Conservation (phyloP, 441 rosid species). For the Manihot esculenta region DNA sequence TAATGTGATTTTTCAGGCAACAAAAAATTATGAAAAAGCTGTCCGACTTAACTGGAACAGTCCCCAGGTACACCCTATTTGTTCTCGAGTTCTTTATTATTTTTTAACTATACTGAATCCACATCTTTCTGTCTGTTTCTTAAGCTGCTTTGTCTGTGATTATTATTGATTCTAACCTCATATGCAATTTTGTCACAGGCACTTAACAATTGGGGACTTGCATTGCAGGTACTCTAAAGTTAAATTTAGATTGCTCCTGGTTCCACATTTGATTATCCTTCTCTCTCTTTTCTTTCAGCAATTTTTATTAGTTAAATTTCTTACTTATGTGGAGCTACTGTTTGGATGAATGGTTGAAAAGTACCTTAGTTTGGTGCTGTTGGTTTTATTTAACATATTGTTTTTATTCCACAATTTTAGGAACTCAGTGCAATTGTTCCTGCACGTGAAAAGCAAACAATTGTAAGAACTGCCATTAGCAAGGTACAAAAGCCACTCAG, state of each 20-base stretch:
- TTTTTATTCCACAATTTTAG: slow-evolving; percentile 37
- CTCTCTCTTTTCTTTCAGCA: slow-evolving; percentile 12
- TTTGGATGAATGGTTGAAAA: neutral
- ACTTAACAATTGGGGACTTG: slow-evolving; percentile 98
- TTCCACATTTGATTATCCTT: slow-evolving; percentile 1
- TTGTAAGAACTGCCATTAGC: slow-evolving; percentile 92
- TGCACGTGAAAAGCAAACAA: slow-evolving; percentile 86
- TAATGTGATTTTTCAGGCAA: slow-evolving; percentile 61
- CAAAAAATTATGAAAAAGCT: slow-evolving; percentile 89
- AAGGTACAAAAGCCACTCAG: slow-evolving; percentile 59
- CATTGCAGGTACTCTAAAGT: slow-evolving; percentile 64
- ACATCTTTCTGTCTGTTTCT: slow-evolving; percentile 4
- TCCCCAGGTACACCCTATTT: slow-evolving; percentile 64
- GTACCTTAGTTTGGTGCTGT: neutral
- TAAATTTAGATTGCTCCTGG: slow-evolving; percentile 14
- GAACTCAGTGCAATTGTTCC: slow-evolving; percentile 99
- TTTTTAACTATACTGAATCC: slow-evolving; percentile 17
- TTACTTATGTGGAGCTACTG: neutral
- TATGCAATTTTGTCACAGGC: slow-evolving; percentile 57
- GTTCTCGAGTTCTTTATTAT: slow-evolving; percentile 6
- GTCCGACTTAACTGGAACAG: slow-evolving; percentile 97
- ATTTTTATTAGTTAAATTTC: neutral
- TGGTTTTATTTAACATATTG: slow-evolving; percentile 16
- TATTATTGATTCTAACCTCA: slow-evolving; percentile 23
- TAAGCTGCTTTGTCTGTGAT: slow-evolving; percentile 5